These are phyloP conservation scores for Pseudozyma sp. DNA, from an alignment of 1,284 basidiomycete genomes.

Conservation along the genomic window DNA sequence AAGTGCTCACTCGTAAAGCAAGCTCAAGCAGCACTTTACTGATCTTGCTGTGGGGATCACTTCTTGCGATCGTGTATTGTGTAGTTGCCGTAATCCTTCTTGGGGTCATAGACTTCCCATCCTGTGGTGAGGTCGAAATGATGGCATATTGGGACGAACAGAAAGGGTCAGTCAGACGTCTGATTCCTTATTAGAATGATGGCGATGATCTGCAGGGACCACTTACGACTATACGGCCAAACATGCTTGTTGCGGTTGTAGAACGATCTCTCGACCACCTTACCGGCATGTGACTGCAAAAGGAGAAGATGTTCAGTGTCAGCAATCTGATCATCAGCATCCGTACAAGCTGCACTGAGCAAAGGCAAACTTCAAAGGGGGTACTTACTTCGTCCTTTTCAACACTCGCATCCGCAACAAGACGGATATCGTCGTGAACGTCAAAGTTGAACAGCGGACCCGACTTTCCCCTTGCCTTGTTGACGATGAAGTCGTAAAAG, in stretches of 20 bases:
- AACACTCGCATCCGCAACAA: slow-evolving; percentile 92
- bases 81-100: slow-evolving; percentile 62
- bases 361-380: background rate
- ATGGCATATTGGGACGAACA: background rate
- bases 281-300: slow-evolving; percentile 87
- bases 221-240: slow-evolving; percentile 78
- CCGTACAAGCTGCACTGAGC: background rate
- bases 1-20: background rate
- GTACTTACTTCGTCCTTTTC: slow-evolving; percentile 85
- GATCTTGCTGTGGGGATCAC: background rate
- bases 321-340: background rate
- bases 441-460: slow-evolving; percentile 99
- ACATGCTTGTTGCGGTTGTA: slow-evolving; percentile 98
- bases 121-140: too few relatives aligned
- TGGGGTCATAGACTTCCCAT: slow-evolving; percentile 65
- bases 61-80: slow-evolving; percentile 55
- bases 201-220: background rate
- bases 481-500: slow-evolving; percentile 98
- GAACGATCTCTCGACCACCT: slow-evolving; percentile 93
- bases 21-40: background rate
- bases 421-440: slow-evolving; percentile 95
- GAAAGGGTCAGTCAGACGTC: background rate
- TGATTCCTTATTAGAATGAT: background rate
- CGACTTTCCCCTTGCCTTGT: slow-evolving; percentile 97
- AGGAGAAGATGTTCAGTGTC: background rate